Base-by-base conservation (phyloP, 2,329 filamentous ascomycete genomes). In the Neonectria punicea region DNA sequence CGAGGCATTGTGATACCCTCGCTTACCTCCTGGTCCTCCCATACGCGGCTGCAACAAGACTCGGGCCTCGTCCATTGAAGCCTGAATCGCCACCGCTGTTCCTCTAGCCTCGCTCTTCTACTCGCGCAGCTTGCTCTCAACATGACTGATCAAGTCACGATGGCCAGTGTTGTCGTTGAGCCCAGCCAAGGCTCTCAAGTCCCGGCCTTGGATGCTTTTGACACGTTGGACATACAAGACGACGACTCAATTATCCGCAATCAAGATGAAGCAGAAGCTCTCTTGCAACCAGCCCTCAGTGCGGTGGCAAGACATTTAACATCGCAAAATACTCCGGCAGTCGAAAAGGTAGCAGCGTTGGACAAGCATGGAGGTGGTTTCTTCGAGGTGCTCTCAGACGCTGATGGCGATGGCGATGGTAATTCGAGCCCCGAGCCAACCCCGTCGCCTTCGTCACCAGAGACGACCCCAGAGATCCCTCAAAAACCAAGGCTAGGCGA, bases 211-310 rank as follows among this genome's bases (percentile, higher is more conserved):
- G 66, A 68, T 28, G 32, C 59, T 16, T 57, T 61, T n/a, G 70
- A 68, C 14, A 28, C 58, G 14, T 61, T 63, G 20, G 70, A 67
- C 14, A 30, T 56, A 14, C 58, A 61, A 28, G 70, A 58, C 32
- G 62, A 64, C 20, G 66, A 68, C 34, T 72, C 68, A n/a, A 72
- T 74, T 18, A 70, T 77, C 28, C 74, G 73, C 54, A 83, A 86
- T 50, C 80, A 85, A 61, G 86, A 89, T 70, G 86, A 86, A 68
- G 87, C 85, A 5, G 86, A 88, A 68, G 87, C 86, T 8, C 82
- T 89, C 50, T 82, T 90, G 54, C 87, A 88, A 73, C 86, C 87
- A 2, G 82, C 87, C 25, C 83, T 90, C 67, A 89, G 87, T 73
- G 81, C 82, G 7, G 80, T 81, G 22, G 88, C 87, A 9, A 86